A percentile compares a stretch with the other conserved stretches of the same genome.
These are phyloP conservation scores for Ustilago tritici DNA, from an alignment of 1,284 basidiomycete species.

Conservation along the genomic window DNA sequence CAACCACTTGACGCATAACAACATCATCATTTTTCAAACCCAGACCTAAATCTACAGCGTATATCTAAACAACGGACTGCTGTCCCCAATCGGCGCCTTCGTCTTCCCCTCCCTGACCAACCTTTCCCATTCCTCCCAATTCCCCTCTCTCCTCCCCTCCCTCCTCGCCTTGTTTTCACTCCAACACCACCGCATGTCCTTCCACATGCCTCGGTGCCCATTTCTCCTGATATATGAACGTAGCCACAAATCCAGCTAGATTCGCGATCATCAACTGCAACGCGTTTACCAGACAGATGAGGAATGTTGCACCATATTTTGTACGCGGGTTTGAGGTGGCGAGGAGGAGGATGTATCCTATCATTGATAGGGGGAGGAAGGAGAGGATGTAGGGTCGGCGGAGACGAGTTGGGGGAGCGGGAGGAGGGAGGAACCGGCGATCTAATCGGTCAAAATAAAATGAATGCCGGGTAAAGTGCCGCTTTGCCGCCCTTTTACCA, in stretches of 20 bases:
- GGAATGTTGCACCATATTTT: slow-evolving; percentile 66
- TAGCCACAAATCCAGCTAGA: slow-evolving; percentile 67
- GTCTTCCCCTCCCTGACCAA: slow-evolving; percentile 53
- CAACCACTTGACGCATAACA: background rate
- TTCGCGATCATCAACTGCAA: slow-evolving; percentile 69
- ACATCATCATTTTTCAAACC: background rate
- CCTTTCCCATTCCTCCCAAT: slow-evolving; percentile 45
- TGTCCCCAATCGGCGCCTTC: slow-evolving; percentile 57
- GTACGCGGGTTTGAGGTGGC: slow-evolving; percentile 45
- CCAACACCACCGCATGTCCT: slow-evolving; percentile 65
- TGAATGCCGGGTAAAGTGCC: background rate
- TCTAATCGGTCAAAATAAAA: slow-evolving; percentile 1
- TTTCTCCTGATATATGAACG: slow-evolving; percentile 64
- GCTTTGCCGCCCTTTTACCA: background rate
- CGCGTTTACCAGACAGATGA: slow-evolving; percentile 65
- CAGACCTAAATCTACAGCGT: slow-evolving; percentile 23
- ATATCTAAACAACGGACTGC: slow-evolving; percentile 48
- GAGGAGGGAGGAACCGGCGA: slow-evolving; percentile 23
- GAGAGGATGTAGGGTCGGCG: slow-evolving; percentile 68
- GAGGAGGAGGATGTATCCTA: slow-evolving; percentile 65
- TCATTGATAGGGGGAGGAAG: slow-evolving; percentile 67
- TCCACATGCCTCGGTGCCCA: slow-evolving; percentile 60
- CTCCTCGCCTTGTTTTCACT: slow-evolving; percentile 54
- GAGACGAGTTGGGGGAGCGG: slow-evolving; percentile 59
- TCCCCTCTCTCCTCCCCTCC: slow-evolving; percentile 48